These are phyloP conservation scores for Pseudoneurospora amorphoporcata DNA, from an alignment of 495 filamentous ascomycete species.

Conservation along the genomic window DNA sequence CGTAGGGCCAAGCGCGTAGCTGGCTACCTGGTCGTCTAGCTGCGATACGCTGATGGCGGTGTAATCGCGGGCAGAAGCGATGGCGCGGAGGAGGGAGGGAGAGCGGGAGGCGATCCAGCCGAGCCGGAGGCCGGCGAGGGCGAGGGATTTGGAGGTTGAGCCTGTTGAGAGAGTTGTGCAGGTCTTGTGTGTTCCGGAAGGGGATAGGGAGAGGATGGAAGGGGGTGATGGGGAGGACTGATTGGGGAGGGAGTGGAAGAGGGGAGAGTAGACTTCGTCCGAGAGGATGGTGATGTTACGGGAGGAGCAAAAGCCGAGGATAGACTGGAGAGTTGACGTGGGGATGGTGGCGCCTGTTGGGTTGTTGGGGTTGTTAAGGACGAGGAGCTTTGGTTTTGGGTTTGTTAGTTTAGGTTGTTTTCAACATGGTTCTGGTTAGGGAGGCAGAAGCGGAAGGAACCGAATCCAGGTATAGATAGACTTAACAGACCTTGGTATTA, in stretches of 20 bases:
- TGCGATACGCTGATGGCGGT: slow-evolving; percentile 79
- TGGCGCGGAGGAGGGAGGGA: slow-evolving; percentile 50
- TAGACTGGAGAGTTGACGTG: slow-evolving; percentile 43
- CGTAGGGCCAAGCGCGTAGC: slow-evolving; percentile 53
- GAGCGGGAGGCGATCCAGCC: slow-evolving; percentile 75
- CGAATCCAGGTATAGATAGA: not conserved
- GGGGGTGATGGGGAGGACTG: slow-evolving; percentile 12
- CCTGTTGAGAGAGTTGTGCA: slow-evolving; percentile 53
- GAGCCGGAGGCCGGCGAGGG: slow-evolving; percentile 69
- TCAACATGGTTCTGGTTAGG: not conserved
- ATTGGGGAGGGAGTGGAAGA: slow-evolving; percentile 56
- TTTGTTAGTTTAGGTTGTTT: not conserved
- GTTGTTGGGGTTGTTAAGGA: slow-evolving; percentile 78
- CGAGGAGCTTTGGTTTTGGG: slow-evolving; percentile 15
- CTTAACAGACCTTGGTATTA: slow-evolving; percentile 53
- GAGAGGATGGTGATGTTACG: slow-evolving; percentile 58
- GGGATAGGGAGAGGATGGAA: slow-evolving; percentile 46
- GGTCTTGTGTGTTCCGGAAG: slow-evolving; percentile 40
- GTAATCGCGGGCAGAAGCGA: slow-evolving; percentile 63
- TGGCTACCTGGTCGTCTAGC: slow-evolving; percentile 71
- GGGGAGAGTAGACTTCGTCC: slow-evolving; percentile 81
- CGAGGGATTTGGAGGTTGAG: slow-evolving; percentile 80
- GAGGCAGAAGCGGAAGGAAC: not conserved
- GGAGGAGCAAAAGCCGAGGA: slow-evolving; percentile 54
- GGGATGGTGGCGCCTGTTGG: slow-evolving; percentile 70